These are phyloP conservation scores for Claviceps maximensis DNA, from an alignment of 2,329 filamentous ascomycete species.

Conservation along the genomic window DNA sequence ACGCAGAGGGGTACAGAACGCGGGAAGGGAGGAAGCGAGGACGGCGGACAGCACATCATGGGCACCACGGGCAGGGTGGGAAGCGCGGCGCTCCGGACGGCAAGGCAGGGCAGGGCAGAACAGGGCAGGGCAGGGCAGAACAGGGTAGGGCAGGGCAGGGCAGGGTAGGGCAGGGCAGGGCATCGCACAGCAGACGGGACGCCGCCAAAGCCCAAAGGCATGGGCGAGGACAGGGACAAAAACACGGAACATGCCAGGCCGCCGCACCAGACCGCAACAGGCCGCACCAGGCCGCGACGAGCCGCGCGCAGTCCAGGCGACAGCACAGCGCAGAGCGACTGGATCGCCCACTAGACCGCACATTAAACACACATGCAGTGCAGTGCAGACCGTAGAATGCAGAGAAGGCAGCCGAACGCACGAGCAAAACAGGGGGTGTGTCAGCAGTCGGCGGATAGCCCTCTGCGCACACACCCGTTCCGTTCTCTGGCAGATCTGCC, in stretches of 20 bases:
- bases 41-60: slow-evolving; percentile 2
- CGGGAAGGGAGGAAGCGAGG: slow-evolving; percentile 5
- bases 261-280: no score
- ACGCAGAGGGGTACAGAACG: slow-evolving; percentile 5
- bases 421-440: background rate
- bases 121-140: background rate
- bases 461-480: background rate
- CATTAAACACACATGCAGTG: background rate
- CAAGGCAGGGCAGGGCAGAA: background rate
- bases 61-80: background rate
- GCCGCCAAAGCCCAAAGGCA: background rate
- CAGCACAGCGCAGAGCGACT: background rate
- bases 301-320: background rate
- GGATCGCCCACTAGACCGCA: no score
- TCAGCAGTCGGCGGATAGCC: background rate
- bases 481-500: background rate
- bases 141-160: background rate
- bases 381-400: background rate
- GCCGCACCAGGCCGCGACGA: background rate
- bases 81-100: background rate
- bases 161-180: background rate
- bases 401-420: background rate
- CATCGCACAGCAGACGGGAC: slow-evolving; percentile 1
- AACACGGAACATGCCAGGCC: background rate
- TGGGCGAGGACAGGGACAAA: background rate